Base-by-base conservation (phyloP, 805 yeast species). In the Lachancea sp. region DNA sequence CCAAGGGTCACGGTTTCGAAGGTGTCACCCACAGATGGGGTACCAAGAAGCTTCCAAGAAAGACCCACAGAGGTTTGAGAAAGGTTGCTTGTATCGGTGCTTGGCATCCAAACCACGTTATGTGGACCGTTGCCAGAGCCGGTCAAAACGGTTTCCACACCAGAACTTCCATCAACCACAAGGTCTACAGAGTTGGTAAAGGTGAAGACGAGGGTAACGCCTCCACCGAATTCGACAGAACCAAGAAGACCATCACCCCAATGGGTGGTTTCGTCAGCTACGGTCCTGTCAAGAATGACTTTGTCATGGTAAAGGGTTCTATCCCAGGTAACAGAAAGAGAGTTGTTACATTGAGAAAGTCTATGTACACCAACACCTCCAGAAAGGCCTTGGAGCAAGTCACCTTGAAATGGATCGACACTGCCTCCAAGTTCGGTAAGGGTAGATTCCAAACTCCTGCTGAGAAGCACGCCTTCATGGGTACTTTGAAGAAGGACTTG, bases 11-110 rank as follows among this genome's bases (percentile, higher is more conserved):
- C 81, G 99, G 99, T 82, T 89, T 85, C 87, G 98, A 92, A 78
- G 99, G 99, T 89, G 97, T 90, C 67, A 92, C 99, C 79, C 96
- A 89, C 88, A 87, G 99, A 86, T 92, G 97, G 97, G 99, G 99
- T 72, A 92, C 98, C 84, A 94, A 89, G 89, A 89, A 84, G 82
- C 80, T 92, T 63, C 98, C 99, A 77, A 88, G 99, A 80, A 92
- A 92, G 95, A 92, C 99, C 72, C 99, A 92, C 77, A 89, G 97
- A 85, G 99, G 99, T 90, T 79, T 90, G 72, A 88, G 99, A 83
- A 92, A 92, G 87, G 99, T 92, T 76, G 99, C 98, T 69, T 92
- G 99, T 87, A 92, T 92, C 68, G 99, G 99, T 83, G 97, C 99
- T 70, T 92, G 99, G 99, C 98, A 92, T 80, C 99, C 99, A 74